Conservation (phyloP, 176 grass and related monocot genomes). For the Aegilops tauschii region DNA sequence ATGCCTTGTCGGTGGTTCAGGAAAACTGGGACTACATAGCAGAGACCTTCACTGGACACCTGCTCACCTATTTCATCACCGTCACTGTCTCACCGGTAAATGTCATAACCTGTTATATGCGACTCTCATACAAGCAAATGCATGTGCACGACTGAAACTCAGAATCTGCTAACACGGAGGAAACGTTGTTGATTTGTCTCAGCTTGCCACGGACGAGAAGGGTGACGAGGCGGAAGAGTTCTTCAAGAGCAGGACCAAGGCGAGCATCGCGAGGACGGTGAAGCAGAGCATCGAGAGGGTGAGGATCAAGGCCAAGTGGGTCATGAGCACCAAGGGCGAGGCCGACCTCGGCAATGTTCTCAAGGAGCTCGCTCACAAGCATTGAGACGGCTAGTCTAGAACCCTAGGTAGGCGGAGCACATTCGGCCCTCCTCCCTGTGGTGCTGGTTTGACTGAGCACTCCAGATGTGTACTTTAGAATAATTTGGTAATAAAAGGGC, state of each 20-base stretch:
- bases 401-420: background rate
- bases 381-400: constrained; percentile 16
- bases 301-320: constrained; percentile 86
- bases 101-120: background rate
- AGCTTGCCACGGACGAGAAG: constrained; percentile 71
- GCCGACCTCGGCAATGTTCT: constrained; percentile 49
- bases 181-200: constrained; percentile 20
- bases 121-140: background rate
- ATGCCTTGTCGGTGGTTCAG: constrained; percentile 40
- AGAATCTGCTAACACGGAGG: background rate
- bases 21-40: constrained; percentile 89
- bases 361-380: constrained; percentile 39
- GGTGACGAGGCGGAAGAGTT: constrained; percentile 81
- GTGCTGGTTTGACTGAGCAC: background rate
- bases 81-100: constrained; percentile 56
- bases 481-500: background rate
- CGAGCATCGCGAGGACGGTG: constrained; percentile 68
- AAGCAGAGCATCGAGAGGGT: constrained; percentile 87
- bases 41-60: constrained; percentile 70
- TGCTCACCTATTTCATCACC: constrained; percentile 63
- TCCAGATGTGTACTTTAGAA: background rate
- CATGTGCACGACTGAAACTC: background rate
- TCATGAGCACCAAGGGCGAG: constrained; percentile 57
- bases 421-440: background rate
- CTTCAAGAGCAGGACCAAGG: constrained; percentile 65